Base-by-base conservation (phyloP, 2,329 filamentous ascomycete genomes). In the Diaporthe vexans region DNA sequence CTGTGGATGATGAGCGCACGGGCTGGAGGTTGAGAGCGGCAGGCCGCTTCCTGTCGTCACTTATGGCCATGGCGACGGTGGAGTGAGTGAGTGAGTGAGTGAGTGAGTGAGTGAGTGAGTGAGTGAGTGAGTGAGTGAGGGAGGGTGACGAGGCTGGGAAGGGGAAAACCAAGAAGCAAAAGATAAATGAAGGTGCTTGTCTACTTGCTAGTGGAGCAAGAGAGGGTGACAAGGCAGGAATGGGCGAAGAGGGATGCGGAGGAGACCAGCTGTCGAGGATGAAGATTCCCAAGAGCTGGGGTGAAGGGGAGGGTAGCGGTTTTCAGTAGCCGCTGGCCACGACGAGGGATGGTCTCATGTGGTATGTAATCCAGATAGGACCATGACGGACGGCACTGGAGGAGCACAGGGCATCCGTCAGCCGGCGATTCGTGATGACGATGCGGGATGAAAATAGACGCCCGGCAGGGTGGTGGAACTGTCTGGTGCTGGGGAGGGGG, bases 11-110 rank as follows among this genome's bases (percentile, higher is more conserved):
- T 69, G 87, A 86, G 74, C 88, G 86, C 73, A 83, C 81, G 35
- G 88, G 86, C 37, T 85, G 83, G 73, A 91, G 83, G 77, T 90
- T 88, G 68, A 91, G 84, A 73, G 89, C 89, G 82, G 84, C 80
- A 78, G 90, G 89, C 81, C 89, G 86, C 86, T 83, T 90, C 83
- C 85, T 90, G 76, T 90, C 88, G 78, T 90, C 88, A 77, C 76
- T 74, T 74, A 76, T 72, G 58, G 76, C 75, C 80, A 81, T 82
- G 80, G 77, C 67, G 81, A 79, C 61, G 79, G 40, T 29, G n/a
- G 37, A 35, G 40, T 26, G 48, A 59, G 72, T 67, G 56, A 74
- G 29, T 37, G 10, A 6, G 37, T 6, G 37, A 37, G 37, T 11
- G 37, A 37, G 37, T 10, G 37, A 11, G 37, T 37, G 29, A 29